Conservation (phyloP, 208 protist genomes). For the Trypanosoma congolense region DNA sequence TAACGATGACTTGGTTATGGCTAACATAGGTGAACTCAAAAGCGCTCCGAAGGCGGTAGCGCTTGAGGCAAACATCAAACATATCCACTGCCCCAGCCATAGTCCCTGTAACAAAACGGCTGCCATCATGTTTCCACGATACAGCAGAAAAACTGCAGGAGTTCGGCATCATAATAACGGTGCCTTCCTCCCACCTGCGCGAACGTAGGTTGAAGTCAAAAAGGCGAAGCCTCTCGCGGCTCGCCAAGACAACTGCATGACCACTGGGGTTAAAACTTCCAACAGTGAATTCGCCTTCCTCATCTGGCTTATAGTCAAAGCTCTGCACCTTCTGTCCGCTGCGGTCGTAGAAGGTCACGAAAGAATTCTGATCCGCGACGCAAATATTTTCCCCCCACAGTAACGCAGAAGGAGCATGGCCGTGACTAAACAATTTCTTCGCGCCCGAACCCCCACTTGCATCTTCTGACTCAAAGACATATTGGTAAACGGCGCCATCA, state of each 20-base stretch:
- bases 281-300: conserved; percentile 89
- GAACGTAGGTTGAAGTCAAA: conserved; percentile 92
- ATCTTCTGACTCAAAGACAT: conserved; percentile 86
- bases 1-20: conserved; percentile 95
- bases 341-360: conserved; percentile 92
- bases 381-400: conserved; percentile 92
- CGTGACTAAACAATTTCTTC: conserved; percentile 86
- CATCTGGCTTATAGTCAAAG: conserved; percentile 84
- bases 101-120: conserved; percentile 87
- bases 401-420: conserved; percentile 84
- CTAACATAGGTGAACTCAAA: conserved; percentile 98
- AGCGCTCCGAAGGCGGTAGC: conserved; percentile 91
- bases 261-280: conserved; percentile 92
- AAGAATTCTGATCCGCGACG: conserved; percentile 86
- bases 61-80: conserved; percentile 94
- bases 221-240: conserved; percentile 84
- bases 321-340: conserved; percentile 76
- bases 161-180: conserved; percentile 74
- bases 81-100: conserved; percentile 93
- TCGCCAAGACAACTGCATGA: conserved; percentile 88
- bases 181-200: conserved; percentile 91
- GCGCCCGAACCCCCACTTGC: conserved; percentile 46
- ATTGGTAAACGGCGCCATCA: conserved; percentile 88
- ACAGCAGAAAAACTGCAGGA: conserved; percentile 89
- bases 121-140: conserved; percentile 94